A percentile compares a stretch with the other conserved stretches of the same genome.
Conservation (phyloP, 306 rosid species). For the Luffa aegyptiaca region DNA sequence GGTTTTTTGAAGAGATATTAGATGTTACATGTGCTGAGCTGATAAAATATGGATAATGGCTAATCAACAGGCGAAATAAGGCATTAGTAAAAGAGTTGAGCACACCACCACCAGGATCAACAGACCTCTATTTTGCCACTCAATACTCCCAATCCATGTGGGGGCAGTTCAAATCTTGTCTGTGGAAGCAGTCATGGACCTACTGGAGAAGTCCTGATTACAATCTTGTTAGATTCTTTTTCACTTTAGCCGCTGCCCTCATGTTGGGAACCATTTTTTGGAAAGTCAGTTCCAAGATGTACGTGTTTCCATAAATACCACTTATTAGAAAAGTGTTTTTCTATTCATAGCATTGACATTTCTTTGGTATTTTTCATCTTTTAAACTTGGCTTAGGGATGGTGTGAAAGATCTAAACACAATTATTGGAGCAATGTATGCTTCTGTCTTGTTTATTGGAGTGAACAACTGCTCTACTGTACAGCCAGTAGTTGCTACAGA, state of each 20-base stretch:
- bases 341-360: neutral
- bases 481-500: slow-evolving; percentile 40
- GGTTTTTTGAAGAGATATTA: neutral
- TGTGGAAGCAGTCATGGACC: slow-evolving; percentile 61
- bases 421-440: slow-evolving; percentile 41
- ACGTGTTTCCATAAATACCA: neutral
- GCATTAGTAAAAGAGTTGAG: slow-evolving; percentile 35
- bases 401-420: neutral
- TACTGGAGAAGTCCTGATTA: slow-evolving; percentile 70
- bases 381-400: neutral
- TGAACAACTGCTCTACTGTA: slow-evolving; percentile 48
- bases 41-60: neutral
- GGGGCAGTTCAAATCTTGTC: slow-evolving; percentile 58
- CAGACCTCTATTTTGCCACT: slow-evolving; percentile 35
- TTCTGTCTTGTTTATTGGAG: slow-evolving; percentile 38
- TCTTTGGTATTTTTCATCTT: neutral
- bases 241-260: slow-evolving; percentile 25
- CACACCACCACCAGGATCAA: slow-evolving; percentile 41
- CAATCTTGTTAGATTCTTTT: slow-evolving; percentile 39
- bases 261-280: slow-evolving; percentile 50
- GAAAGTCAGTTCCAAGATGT: slow-evolving; percentile 13
- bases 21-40: neutral
- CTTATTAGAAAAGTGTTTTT: neutral
- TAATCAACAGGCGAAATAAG: slow-evolving; percentile 39
- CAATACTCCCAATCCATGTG: slow-evolving; percentile 41